These are phyloP conservation scores for Wickerhamomyces sydowiorum DNA, from an alignment of 805 yeast species.

Conservation along the genomic window DNA sequence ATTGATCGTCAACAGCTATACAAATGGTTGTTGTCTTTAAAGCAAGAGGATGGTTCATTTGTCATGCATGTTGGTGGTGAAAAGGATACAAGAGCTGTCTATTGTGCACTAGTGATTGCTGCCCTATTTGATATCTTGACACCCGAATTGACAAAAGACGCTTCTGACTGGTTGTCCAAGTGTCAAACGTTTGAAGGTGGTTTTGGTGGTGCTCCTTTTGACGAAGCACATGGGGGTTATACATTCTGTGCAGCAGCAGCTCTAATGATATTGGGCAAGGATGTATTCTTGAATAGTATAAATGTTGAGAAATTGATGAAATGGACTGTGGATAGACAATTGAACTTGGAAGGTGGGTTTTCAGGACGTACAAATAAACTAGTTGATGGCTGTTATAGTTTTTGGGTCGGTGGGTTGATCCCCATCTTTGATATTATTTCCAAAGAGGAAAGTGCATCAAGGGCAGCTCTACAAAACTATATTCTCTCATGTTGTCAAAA, in stretches of 20 bases:
- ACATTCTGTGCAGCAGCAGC: constrained; percentile 84
- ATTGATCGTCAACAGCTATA: constrained; percentile 45
- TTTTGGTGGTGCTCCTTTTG: constrained; percentile 72
- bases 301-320: constrained; percentile 44
- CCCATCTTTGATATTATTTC: constrained; percentile 55
- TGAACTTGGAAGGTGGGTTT: constrained; percentile 75
- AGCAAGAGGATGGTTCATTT: constrained; percentile 71
- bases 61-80: constrained; percentile 76
- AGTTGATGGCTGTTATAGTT: constrained; percentile 94
- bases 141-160: constrained; percentile 47
- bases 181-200: constrained; percentile 98
- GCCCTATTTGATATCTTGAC: constrained; percentile 58
- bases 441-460: constrained; percentile 36
- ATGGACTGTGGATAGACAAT: constrained; percentile 75
- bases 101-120: constrained; percentile 78
- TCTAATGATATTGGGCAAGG: constrained; percentile 38
- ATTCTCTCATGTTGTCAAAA: constrained; percentile 73
- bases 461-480: constrained; percentile 58
- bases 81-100: constrained; percentile 76
- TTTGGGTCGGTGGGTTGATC: constrained; percentile 85
- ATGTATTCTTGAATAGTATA: constrained; percentile 28
- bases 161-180: constrained; percentile 50
- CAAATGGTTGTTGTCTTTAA: constrained; percentile 60
- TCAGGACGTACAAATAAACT: constrained; percentile 88
- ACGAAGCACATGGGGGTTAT: constrained; percentile 97